Evolutionary conservation across 139 green algal genomes (phyloP).

Genomic region (Spirogloea muscicola): DNA sequence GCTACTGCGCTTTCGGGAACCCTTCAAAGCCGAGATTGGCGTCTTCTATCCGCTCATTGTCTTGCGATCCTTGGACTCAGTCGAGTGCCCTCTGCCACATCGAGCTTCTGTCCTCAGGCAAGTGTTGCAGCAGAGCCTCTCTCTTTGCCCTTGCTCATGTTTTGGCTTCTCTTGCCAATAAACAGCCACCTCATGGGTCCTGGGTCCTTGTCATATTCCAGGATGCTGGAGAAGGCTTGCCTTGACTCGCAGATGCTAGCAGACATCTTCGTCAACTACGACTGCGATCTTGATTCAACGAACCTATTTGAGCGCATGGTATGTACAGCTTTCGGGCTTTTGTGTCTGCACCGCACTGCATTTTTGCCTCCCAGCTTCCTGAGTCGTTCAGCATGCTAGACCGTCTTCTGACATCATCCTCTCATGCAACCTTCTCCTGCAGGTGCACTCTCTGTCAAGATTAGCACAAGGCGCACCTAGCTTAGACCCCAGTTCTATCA

Average conservation of each 20-base stretch:
- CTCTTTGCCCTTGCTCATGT: too few relatives aligned
- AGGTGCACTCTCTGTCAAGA: conserved; percentile 12
- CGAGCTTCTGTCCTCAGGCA: conserved; percentile 47
- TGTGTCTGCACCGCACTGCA: too few relatives aligned
- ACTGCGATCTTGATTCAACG: conserved; percentile 84
- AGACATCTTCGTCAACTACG: conserved; percentile 96
- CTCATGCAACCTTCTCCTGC: too few relatives aligned
- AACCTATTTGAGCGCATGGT: conserved; percentile 86
- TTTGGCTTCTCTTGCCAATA: too few relatives aligned
- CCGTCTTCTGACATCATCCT: too few relatives aligned
- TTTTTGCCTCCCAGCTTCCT: too few relatives aligned
- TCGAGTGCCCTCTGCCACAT: conserved; percentile 14
- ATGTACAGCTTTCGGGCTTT: not conserved
- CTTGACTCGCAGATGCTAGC: conserved; percentile 83
- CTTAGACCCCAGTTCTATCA: not conserved
- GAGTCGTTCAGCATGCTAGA: too few relatives aligned
- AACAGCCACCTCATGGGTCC: too few relatives aligned
- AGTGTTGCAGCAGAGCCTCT: too few relatives aligned
- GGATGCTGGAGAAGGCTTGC: conserved; percentile 51
- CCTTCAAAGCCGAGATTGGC: conserved; percentile 81
- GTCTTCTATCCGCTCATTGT: conserved; percentile 94
- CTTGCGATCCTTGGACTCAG: conserved; percentile 73
- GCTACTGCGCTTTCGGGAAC: conserved; percentile 70
- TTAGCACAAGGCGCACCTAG: conserved; percentile 14
- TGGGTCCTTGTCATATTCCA: not conserved